Base-by-base conservation (phyloP, 202 grass and related monocot genomes). In the Digitaria exilis region DNA sequence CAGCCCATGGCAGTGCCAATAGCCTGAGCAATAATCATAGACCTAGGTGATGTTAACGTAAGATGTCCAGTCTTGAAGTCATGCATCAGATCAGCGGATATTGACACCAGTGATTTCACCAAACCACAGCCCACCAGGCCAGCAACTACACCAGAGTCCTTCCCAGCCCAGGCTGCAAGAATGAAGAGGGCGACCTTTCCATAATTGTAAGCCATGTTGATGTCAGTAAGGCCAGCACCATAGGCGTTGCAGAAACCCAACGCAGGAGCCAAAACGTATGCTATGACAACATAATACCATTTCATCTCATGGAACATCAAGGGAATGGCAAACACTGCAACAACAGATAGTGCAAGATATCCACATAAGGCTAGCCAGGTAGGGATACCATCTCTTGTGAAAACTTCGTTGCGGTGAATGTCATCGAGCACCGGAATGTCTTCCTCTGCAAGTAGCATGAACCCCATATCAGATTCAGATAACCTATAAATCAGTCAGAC, bases 171-270 rank as follows among this genome's bases (percentile, higher is more conserved):
- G 18, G 95, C 89, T 70, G 92, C 96, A 34, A 98, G 87, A 80
- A 93, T 90, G 75, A 95, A 98, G 46, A 98, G 90, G 5, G 87
- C 84, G 26, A 98, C 87, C 69, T 98, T 98, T 59, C 92, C 93
- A 80, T 98, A 98, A 63, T 95, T 98, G 63, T 98, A 98, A 52
- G 96, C 96, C 96, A 98, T 95, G 81, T 95, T 95, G n/a, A 98
- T 98, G 66, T 98, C 96, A 17, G 96, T 98, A 68, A 98, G 92
- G 12, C 96, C 96, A 7, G 96, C 77, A 5, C 96, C 96, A 61
- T 98, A 98, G 51, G 96, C 96, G 29, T 98, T 98, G 85, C 96
- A 98, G 83, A 98, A 98, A 35, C 96, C 90, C 22, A 98, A 84
- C 22, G 89, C 80, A 18, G 96, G 96, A 31, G 96, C 92, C 21